A percentile compares a stretch with the other conserved stretches of the same genome.
phyloP scores from a whole-genome alignment of 2,329 filamentous ascomycete genomes.

The Trichoderma asperellum region DNA sequence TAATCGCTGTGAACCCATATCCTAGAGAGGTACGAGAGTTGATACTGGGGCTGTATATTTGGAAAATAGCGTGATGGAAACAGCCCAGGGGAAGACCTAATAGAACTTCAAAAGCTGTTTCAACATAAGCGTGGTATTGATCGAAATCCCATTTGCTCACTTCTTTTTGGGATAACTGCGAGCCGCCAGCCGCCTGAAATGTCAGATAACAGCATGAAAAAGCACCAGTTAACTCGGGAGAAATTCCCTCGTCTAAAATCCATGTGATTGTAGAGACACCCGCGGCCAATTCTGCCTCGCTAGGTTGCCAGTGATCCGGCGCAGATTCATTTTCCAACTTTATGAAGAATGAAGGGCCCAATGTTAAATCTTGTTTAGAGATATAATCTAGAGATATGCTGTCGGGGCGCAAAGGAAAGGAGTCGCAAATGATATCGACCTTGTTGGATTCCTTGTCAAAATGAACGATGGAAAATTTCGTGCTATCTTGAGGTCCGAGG shows the following conservation, averaged over 20 bases:
- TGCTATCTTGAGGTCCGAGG: constrained; percentile 12
- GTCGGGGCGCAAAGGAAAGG: background rate
- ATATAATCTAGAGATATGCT: constrained; percentile 6
- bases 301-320: constrained; percentile 34
- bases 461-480: constrained; percentile 25
- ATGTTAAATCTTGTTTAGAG: background rate
- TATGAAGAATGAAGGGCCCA: constrained; percentile 38
- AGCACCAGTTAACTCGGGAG: background rate
- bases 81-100: constrained; percentile 27
- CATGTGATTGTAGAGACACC: constrained; percentile 30
- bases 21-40: background rate
- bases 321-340: constrained; percentile 18
- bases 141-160: constrained; percentile 33
- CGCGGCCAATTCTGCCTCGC: constrained; percentile 26
- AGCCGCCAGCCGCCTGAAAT: background rate
- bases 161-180: background rate
- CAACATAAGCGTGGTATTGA: constrained; percentile 37
- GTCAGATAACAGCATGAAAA: constrained; percentile 20
- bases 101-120: constrained; percentile 36
- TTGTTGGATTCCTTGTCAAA: constrained; percentile 21
- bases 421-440: constrained; percentile 1
- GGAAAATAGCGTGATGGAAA: constrained; percentile 31
- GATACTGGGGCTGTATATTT: constrained; percentile 8
- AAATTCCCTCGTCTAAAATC: background rate
- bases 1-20: constrained; percentile 1